Base-by-base conservation (phyloP, 371 early-diverging fungal species). In the Apophysomyces ossiformis region DNA sequence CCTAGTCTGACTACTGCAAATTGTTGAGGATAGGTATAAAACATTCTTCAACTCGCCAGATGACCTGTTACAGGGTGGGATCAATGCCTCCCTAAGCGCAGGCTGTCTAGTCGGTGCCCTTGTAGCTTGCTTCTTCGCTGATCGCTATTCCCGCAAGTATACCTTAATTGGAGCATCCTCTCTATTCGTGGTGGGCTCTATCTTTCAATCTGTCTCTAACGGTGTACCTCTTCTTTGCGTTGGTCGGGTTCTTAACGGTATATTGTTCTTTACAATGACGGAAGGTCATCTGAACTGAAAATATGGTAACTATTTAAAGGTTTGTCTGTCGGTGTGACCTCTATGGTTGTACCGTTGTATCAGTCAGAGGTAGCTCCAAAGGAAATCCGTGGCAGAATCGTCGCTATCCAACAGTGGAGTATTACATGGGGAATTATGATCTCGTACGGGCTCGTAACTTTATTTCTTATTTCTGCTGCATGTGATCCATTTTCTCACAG, bases 361-460 rank as follows among this genome's bases (percentile, higher is more conserved):
- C 87, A 93, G 66, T 87, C 91, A 32, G 91, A 93, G 62, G 78
- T 93, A n/a, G 86, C 95, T 21, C 87, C 92, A 18, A 77, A 89
- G 26, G 73, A 78, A 43, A 82, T 88, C 65, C 88, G 93, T 71
- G 95, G 94, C 9, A 79, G 87, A 15, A 69, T 95, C 63, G 85
- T 87, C 46, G 82, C 92, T 57, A 80, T 92, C 39, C 91, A 95
- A 71, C 93, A 94, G 73, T 89, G 91, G 77, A 85, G 90, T 77
- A 89, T 95, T 65, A 88, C 92, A 26, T 77, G 79, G 76, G 88
- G 88, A 60, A 80, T 88, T 26, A 66, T 85, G 63, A 71, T 87
- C 61, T 63, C 79, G 78, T 78, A 75, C 64, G 75, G 36, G 4
- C 45, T 32, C 32, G 32, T 26, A 26, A 26, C 8, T 38, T 58